These are phyloP conservation scores for Dichomitus squalens DNA, from an alignment of 1,284 basidiomycete species.

Conservation along the genomic window DNA sequence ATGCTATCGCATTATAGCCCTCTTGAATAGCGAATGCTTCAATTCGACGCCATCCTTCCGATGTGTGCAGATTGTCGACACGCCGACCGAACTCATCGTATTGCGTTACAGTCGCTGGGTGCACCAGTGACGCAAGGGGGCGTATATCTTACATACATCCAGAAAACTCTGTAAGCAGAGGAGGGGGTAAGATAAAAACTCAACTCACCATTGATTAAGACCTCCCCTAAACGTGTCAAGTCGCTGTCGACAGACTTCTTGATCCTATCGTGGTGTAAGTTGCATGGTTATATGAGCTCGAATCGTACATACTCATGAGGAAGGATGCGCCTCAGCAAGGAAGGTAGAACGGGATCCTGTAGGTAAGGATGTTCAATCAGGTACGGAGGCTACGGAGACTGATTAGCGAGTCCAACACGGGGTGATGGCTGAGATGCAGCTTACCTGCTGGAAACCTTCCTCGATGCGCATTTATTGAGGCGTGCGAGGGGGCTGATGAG, in stretches of 20 bases:
- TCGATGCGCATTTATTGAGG: no score
- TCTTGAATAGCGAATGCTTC: constrained; percentile 70
- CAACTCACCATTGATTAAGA: constrained; percentile 56
- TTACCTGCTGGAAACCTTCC: no score
- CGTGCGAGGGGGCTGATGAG: no score
- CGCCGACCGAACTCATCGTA: constrained; percentile 73
- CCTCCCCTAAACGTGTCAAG: constrained; percentile 54
- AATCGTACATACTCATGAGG: constrained; percentile 35
- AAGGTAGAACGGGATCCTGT: constrained; percentile 59
- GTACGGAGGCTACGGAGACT: no score
- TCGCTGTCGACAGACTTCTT: constrained; percentile 50
- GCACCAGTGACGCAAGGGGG: constrained; percentile 43
- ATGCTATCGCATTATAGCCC: constrained; percentile 66
- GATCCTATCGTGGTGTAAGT: no score
- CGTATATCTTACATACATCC: constrained; percentile 46
- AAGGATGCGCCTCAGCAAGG: constrained; percentile 55
- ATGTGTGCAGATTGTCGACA: constrained; percentile 64
- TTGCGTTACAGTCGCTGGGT: constrained; percentile 57
- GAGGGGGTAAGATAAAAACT: no score
- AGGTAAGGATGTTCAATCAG: constrained; percentile 53
- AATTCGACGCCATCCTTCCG: constrained; percentile 72
- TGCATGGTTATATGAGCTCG: no score
- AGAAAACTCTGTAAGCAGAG: background rate
- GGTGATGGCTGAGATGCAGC: no score
- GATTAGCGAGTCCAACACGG: no score